These are phyloP conservation scores for Blastobotrys malaysiensis DNA, from an alignment of 1,139 yeast species.

Conservation along the genomic window DNA sequence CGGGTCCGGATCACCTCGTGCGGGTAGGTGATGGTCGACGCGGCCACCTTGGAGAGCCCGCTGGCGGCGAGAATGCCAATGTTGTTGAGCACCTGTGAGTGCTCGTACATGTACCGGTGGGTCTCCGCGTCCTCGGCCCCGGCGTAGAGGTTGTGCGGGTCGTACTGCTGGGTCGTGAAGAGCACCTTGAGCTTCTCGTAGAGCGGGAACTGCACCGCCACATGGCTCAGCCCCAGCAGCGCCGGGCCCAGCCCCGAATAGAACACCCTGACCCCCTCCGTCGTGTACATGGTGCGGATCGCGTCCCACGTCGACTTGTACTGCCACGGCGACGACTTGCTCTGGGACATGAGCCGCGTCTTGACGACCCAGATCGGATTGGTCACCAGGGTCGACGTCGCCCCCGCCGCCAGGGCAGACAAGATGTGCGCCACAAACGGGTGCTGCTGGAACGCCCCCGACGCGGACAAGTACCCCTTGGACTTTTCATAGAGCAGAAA, in stretches of 20 bases:
- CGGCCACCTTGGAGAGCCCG: slow-evolving; percentile 78
- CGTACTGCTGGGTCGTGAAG: slow-evolving; percentile 27
- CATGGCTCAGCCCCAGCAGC: slow-evolving; percentile 83
- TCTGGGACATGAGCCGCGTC: slow-evolving; percentile 86
- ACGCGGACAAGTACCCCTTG: slow-evolving; percentile 36
- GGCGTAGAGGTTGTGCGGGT: slow-evolving; percentile 10
- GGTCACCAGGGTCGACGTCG: slow-evolving; percentile 77
- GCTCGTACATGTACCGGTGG: slow-evolving; percentile 1
- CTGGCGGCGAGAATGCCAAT: slow-evolving; percentile 64
- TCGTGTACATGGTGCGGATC: slow-evolving; percentile 64
- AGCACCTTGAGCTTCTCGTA: slow-evolving; percentile 70
- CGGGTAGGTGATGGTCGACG: slow-evolving; percentile 87
- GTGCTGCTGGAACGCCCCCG: slow-evolving; percentile 4
- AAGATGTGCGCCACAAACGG: slow-evolving; percentile 46
- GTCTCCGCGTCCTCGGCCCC: slow-evolving; percentile 10
- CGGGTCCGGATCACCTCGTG: slow-evolving; percentile 94
- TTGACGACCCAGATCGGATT: slow-evolving; percentile 98
- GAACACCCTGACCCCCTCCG: slow-evolving; percentile 79
- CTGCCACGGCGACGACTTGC: slow-evolving; percentile 32
- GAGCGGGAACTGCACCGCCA: slow-evolving; percentile 96
- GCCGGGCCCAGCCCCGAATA: slow-evolving; percentile 91
- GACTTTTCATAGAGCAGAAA: slow-evolving; percentile 84
- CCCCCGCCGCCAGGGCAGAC: slow-evolving; percentile 87
- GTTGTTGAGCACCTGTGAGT: slow-evolving; percentile 21
- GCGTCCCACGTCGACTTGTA: slow-evolving; percentile 84